These are phyloP conservation scores for Boletus rubescentipes DNA, from an alignment of 768 basidiomycete species.

Conservation along the genomic window DNA sequence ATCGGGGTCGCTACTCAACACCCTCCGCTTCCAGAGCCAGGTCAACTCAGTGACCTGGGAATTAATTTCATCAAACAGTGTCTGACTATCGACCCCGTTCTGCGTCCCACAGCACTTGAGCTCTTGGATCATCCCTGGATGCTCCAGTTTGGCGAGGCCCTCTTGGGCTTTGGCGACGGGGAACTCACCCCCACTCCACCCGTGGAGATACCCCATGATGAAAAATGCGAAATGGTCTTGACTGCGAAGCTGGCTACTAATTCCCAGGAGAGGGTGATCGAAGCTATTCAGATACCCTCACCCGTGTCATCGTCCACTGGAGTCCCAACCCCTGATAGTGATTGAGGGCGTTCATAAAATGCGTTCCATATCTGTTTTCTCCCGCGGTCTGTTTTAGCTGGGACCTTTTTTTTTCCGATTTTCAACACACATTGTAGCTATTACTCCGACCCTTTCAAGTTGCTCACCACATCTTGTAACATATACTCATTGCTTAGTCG, in stretches of 20 bases:
- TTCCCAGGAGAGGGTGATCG: conserved; percentile 59
- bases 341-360: conserved; percentile 11
- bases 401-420: background rate
- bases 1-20: conserved; percentile 97
- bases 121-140: conserved; percentile 91
- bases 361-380: background rate
- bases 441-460: background rate
- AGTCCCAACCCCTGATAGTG: conserved; percentile 30
- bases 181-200: conserved; percentile 53
- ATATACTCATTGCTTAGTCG: conserved; percentile 1
- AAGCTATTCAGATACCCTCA: conserved; percentile 51
- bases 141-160: conserved; percentile 71
- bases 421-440: conserved; percentile 18
- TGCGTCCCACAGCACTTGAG: conserved; percentile 81
- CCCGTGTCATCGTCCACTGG: conserved; percentile 47
- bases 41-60: conserved; percentile 83
- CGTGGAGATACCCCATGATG: conserved; percentile 45
- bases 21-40: conserved; percentile 90
- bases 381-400: background rate
- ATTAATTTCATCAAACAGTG: conserved; percentile 94
- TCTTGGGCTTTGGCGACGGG: conserved; percentile 65
- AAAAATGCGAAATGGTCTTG: conserved; percentile 48
- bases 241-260: conserved; percentile 58
- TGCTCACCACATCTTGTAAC: conserved; percentile 7
- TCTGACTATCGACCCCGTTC: conserved; percentile 80